A percentile compares a stretch with the other conserved stretches of the same genome.
Evolutionary conservation across 129 eudicot genomes (phyloP).

Genomic region (Arctium lappa): DNA sequence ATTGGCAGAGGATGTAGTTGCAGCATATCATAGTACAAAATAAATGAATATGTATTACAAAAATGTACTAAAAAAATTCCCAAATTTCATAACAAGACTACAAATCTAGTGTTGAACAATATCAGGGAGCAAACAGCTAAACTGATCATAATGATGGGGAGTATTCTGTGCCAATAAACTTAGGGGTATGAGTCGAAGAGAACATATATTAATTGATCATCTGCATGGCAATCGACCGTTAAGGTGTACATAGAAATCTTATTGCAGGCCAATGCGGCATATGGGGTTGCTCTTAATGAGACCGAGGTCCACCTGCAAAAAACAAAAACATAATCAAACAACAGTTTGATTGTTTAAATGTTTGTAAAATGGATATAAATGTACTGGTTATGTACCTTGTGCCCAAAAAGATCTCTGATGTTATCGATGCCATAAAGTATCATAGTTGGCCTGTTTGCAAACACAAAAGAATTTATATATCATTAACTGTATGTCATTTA

Average conservation of each 20-base stretch:
- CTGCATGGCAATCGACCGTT: neutral
- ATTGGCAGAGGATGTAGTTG: neutral
- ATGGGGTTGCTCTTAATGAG: constrained; percentile 82
- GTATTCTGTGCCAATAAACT: constrained; percentile 21
- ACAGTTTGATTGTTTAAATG: neutral
- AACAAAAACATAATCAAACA: neutral
- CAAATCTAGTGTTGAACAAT: neutral
- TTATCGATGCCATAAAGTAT: constrained; percentile 89
- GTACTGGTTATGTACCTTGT: constrained; percentile 57
- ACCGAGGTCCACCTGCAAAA: constrained; percentile 79
- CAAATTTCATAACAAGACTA: neutral
- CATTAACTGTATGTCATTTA: neutral
- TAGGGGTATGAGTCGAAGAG: neutral
- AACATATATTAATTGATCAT: neutral
- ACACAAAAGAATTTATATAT: neutral
- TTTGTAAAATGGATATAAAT: neutral
- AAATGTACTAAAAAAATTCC: neutral
- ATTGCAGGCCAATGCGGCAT: constrained; percentile 62
- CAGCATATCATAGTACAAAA: neutral
- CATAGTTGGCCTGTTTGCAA: constrained; percentile 76
- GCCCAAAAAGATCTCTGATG: constrained; percentile 97
- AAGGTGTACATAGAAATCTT: neutral
- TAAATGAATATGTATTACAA: constrained; percentile 7
- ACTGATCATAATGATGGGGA: neutral
- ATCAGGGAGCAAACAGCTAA: constrained; percentile 8